Conservation (phyloP, 140 eudicot genomes). For the Cichorium intybus region DNA sequence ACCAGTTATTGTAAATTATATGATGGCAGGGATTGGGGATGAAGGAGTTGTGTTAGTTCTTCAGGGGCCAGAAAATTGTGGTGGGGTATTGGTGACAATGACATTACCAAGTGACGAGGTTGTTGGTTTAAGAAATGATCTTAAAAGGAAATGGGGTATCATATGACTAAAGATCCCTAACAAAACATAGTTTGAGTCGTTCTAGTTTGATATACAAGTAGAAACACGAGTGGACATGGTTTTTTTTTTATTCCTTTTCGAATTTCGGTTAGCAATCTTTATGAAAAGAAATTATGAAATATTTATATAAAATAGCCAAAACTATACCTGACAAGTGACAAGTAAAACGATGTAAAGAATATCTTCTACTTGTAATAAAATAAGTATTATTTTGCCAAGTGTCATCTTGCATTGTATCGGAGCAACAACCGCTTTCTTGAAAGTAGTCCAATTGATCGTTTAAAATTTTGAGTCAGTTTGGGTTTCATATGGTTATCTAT, state of each 20-base stretch:
- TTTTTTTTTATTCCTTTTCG: background rate
- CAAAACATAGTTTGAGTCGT: background rate
- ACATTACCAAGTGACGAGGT: conserved; percentile 37
- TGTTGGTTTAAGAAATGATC: conserved; percentile 26
- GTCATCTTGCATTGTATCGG: too few species aligned
- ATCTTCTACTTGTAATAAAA: too few species aligned
- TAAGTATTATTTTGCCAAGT: too few species aligned
- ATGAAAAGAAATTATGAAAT: background rate
- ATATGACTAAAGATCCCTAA: background rate
- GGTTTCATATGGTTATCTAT: too few species aligned
- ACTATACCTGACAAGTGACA: background rate
- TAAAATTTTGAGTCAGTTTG: too few species aligned
- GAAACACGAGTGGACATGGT: background rate
- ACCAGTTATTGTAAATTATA: conserved; percentile 29
- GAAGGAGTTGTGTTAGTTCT: conserved; percentile 46
- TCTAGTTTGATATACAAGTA: background rate
- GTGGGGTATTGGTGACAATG: conserved; percentile 32
- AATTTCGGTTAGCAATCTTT: background rate
- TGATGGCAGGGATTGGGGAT: conserved; percentile 45
- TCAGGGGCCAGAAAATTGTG: conserved; percentile 21
- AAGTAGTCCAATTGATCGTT: too few species aligned
- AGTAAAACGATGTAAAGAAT: background rate
- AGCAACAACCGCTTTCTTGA: too few species aligned
- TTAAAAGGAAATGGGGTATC: conserved; percentile 32
- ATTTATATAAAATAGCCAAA: background rate